Conservation (phyloP, 805 yeast genomes). For the Jamesozyma jinghongensis region DNA sequence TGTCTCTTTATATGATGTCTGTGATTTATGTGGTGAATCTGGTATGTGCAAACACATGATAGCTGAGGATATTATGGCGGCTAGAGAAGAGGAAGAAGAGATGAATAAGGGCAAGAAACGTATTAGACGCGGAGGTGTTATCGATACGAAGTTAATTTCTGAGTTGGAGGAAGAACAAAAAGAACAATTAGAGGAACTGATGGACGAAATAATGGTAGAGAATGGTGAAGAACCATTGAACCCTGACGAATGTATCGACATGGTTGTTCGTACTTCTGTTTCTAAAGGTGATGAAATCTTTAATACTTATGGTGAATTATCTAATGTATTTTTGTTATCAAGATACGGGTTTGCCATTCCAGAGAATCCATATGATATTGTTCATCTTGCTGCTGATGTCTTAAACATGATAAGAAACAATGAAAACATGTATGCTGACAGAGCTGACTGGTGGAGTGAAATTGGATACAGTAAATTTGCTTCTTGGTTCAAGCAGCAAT, state of each 20-base stretch:
- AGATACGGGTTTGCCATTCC: slow-evolving; percentile 69
- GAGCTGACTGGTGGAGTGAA: slow-evolving; percentile 21
- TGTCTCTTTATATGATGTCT: slow-evolving; percentile 45
- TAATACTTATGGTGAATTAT: slow-evolving; percentile 73
- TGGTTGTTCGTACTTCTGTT: slow-evolving; percentile 41
- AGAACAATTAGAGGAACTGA: slow-evolving; percentile 8
- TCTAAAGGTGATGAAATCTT: slow-evolving; percentile 51
- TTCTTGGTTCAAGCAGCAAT: slow-evolving; percentile 11
- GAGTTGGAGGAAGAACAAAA: slow-evolving; percentile 21
- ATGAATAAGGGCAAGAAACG: background rate
- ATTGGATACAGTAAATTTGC: slow-evolving; percentile 11
- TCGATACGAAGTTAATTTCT: slow-evolving; percentile 24
- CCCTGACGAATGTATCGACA: slow-evolving; percentile 58
- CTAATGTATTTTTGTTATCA: slow-evolving; percentile 57
- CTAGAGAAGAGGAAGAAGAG: slow-evolving; percentile 9
- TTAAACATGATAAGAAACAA: slow-evolving; percentile 9
- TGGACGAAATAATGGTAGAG: slow-evolving; percentile 7
- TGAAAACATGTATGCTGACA: slow-evolving; percentile 6
- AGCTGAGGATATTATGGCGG: slow-evolving; percentile 15
- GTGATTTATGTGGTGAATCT: slow-evolving; percentile 41
- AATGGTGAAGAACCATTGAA: slow-evolving; percentile 12
- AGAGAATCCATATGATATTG: slow-evolving; percentile 45
- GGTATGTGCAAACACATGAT: slow-evolving; percentile 35
- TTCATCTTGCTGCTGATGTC: slow-evolving; percentile 40
- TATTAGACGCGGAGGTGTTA: slow-evolving; percentile 4